Conservation (phyloP, 2,329 filamentous ascomycete genomes). For the Mollisia scopiformis region DNA sequence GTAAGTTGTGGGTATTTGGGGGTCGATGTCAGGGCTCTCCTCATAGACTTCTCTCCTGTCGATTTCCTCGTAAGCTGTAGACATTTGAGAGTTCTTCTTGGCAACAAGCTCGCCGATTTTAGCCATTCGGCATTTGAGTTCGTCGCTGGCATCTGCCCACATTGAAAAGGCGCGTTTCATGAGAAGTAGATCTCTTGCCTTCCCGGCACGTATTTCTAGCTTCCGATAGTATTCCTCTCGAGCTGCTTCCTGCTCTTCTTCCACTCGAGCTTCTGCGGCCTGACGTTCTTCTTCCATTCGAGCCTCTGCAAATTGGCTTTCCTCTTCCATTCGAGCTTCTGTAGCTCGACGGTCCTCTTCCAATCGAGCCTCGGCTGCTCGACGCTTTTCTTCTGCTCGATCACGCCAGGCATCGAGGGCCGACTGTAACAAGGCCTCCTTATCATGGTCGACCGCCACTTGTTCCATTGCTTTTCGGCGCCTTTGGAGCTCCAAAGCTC, state of each 20-base stretch:
- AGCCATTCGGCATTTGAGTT: constrained; percentile 67
- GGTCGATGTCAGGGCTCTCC: no score
- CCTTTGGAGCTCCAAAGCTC: constrained; percentile 37
- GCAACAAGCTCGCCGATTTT: no score
- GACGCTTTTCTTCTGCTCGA: constrained; percentile 32
- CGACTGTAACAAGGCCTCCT: constrained; percentile 51
- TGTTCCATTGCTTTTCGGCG: constrained; percentile 42
- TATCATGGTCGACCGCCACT: constrained; percentile 53
- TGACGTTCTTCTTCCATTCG: constrained; percentile 33
- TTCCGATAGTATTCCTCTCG: no score
- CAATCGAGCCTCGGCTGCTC: constrained; percentile 43
- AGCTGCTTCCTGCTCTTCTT: constrained; percentile 56
- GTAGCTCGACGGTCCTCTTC: constrained; percentile 56
- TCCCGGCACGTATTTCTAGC: constrained; percentile 61
- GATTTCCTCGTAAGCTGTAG: constrained; percentile 69
- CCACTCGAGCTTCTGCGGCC: constrained; percentile 44
- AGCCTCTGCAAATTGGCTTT: constrained; percentile 57
- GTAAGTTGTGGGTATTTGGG: no score
- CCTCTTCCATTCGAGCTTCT: constrained; percentile 53
- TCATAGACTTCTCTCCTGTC: no score
- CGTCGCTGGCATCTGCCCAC: constrained; percentile 70
- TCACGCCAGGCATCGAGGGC: constrained; percentile 54
- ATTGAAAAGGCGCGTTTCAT: constrained; percentile 66
- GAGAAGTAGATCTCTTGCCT: constrained; percentile 68
- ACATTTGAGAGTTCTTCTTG: no score